These are phyloP conservation scores for Gleditsia sinensis DNA, from an alignment of 306 rosid genomes.

Conservation along the genomic window DNA sequence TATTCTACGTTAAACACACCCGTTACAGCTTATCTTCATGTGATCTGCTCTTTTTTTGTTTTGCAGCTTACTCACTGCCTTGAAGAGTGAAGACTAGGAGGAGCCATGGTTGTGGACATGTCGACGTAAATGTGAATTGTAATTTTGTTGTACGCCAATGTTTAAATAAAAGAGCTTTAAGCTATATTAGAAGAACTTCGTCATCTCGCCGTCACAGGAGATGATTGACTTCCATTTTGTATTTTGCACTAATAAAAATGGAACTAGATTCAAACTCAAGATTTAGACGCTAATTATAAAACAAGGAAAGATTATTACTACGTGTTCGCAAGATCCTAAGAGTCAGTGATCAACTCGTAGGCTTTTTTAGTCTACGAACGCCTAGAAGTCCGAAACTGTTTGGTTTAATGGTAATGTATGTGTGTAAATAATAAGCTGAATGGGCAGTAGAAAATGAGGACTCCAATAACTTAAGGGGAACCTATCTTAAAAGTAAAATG, in stretches of 20 bases:
- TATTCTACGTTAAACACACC: neutral
- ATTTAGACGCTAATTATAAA: too few relatives aligned
- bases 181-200: neutral
- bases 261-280: too few relatives aligned
- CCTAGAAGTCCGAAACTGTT: too few relatives aligned
- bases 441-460: too few relatives aligned
- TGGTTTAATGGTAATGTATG: too few relatives aligned
- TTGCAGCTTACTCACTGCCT: constrained; percentile 51
- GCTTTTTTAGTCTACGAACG: too few relatives aligned
- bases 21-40: neutral
- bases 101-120: neutral
- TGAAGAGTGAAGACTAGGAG: constrained; percentile 32
- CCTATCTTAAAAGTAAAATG: too few relatives aligned
- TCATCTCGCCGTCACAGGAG: neutral
- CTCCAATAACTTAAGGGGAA: too few relatives aligned
- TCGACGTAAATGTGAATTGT: neutral
- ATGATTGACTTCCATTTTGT: neutral
- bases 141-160: neutral
- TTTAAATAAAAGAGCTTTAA: neutral
- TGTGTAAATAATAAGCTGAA: too few relatives aligned
- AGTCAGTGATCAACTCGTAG: too few relatives aligned
- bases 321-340: too few relatives aligned
- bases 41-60: neutral
- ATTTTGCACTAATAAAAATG: neutral
- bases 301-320: too few relatives aligned